Percentiles rank a stretch among this genome's conserved stretches.
phyloP scores from a whole-genome alignment of 2,329 filamentous ascomycete species.

The Ophioceras dolichostomum region DNA sequence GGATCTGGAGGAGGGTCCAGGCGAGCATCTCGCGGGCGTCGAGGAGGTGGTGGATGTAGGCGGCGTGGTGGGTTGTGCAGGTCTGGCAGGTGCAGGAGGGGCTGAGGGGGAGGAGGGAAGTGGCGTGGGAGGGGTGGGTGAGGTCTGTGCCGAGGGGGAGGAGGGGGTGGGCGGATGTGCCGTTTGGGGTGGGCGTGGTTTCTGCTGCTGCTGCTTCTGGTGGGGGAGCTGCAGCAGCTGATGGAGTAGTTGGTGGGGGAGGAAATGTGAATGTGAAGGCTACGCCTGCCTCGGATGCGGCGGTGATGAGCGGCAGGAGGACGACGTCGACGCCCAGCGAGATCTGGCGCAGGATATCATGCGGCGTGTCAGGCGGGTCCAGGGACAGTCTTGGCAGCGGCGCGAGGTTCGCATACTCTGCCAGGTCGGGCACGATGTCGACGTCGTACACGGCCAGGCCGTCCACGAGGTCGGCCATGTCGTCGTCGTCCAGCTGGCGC shows the following conservation, averaged over 20 bases:
- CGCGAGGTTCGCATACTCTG: slow-evolving; percentile 38
- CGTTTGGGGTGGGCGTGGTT: not conserved
- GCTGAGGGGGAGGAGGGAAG: slow-evolving; percentile 49
- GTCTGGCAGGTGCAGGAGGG: slow-evolving; percentile 66
- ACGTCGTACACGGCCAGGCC: slow-evolving; percentile 71
- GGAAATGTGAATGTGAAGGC: slow-evolving; percentile 73
- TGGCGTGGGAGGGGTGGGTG: slow-evolving; percentile 52
- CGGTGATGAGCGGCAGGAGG: slow-evolving; percentile 62
- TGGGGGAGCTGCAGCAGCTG: not conserved
- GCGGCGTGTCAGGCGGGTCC: slow-evolving; percentile 56
- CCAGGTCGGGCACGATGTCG: slow-evolving; percentile 55
- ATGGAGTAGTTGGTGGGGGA: slow-evolving; percentile 14
- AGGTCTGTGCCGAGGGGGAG: slow-evolving; percentile 64
- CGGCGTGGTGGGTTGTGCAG: slow-evolving; percentile 72
- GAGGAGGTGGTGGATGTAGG: slow-evolving; percentile 80
- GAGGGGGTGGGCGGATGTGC: slow-evolving; percentile 7
- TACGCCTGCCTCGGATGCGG: slow-evolving; percentile 71
- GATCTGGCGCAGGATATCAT: slow-evolving; percentile 65
- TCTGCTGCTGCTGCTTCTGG: not conserved
- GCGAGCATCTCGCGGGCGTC: slow-evolving; percentile 91
- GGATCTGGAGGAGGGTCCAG: slow-evolving; percentile 84
- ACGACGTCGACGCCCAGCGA: slow-evolving; percentile 69
- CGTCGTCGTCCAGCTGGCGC: slow-evolving; percentile 48
- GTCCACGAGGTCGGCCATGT: slow-evolving; percentile 44
- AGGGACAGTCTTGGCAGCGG: slow-evolving; percentile 64